Conservation (phyloP, 805 yeast species). For the Pichia pseudocactophila region DNA sequence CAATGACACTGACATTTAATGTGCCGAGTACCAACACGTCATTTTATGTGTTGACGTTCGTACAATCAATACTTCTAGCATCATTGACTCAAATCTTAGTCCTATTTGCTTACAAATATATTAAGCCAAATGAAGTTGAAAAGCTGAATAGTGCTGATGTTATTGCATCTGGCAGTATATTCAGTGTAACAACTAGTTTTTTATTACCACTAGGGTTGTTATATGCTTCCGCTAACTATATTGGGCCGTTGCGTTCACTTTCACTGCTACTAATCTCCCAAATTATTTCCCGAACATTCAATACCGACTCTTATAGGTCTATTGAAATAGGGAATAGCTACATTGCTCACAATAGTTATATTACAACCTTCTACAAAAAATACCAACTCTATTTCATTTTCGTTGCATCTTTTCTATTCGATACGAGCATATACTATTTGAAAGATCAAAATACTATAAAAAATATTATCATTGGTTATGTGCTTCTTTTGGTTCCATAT, state of each 20-base stretch:
- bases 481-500: slow-evolving; percentile 2
- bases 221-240: slow-evolving; percentile 17
- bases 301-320: slow-evolving; percentile 10
- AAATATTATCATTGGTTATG: slow-evolving; percentile 6
- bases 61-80: slow-evolving; percentile 16
- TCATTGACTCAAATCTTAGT: slow-evolving; percentile 14
- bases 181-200: slow-evolving; percentile 1
- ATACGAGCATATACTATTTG: background rate
- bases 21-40: background rate
- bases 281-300: slow-evolving; percentile 11
- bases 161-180: background rate
- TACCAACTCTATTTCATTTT: slow-evolving; percentile 17
- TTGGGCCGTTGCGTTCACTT: slow-evolving; percentile 23
- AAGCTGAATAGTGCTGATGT: background rate
- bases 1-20: slow-evolving; percentile 20
- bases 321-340: slow-evolving; percentile 16
- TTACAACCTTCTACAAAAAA: slow-evolving; percentile 6
- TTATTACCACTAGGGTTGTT: slow-evolving; percentile 15
- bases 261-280: slow-evolving; percentile 19
- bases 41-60: slow-evolving; percentile 2
- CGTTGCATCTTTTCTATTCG: slow-evolving; percentile 6
- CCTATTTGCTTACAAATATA: slow-evolving; percentile 1
- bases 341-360: slow-evolving; percentile 10
- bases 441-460: background rate
- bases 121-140: background rate